Evolutionary conservation across 2,329 filamentous ascomycete species (phyloP), one percentile per base, ranked within the genome.

Genomic region (Apiospora sp.): DNA sequence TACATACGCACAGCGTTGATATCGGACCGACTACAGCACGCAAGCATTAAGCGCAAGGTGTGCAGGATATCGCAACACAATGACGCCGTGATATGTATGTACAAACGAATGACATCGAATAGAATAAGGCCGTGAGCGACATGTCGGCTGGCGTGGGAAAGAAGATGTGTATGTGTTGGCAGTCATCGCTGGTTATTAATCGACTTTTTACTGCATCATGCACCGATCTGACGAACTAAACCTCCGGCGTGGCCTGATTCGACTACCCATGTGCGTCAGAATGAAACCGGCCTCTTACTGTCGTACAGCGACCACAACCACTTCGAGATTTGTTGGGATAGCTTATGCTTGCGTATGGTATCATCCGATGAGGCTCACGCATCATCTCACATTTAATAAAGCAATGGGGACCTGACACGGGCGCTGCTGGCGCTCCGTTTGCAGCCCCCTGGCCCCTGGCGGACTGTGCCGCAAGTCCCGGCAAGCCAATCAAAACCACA

Each of bases 1-100:
- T 64, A 64, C 34, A 64, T 37, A 37, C 19, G 19, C 34, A 64
- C 34, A 19, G 34, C 58, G 34, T 6, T 37, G 58, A 24, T 64
- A 64, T 64, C 58, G 58, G 58, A 64, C 58, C 58, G 58, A 64
- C 34, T 64, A 64, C 58, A 14, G n/a, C 54, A n/a, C 4, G 46
- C 58, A 64, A 16, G 58, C 34, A 41, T 64, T 64, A 34, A 34
- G 58, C 10, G 58, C 58, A 22, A 19, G 34, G 37, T 22, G 30
- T 41, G 30, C 58, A 64, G 58, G 8, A 41, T 41, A 41, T 64
- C 58, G 34, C 58, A 64, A 41, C 58, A 41, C 58, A 19, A 41
- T 64, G 58, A 64, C 34, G 34, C 58, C 30, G 34, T 37, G 58
- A 34, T 13, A 64, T 64, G 34, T n/a, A n/a, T 64, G 58, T 41